Evolutionary conservation across 73 alveolate species (phyloP).

Genomic region (Blepharisma stoltei): DNA sequence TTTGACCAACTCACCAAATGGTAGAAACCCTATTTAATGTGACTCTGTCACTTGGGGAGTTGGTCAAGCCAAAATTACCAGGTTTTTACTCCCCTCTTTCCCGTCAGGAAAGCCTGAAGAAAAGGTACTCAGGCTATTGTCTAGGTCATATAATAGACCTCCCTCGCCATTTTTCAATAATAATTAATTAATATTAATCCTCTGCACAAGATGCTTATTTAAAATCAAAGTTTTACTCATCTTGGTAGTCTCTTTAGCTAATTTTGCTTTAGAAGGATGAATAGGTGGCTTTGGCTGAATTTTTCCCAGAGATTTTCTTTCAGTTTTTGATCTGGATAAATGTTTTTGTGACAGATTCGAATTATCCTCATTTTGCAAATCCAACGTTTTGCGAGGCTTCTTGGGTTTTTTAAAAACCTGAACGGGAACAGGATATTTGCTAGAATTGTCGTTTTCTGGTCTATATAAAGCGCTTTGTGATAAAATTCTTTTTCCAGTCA

Average conservation of each 20-base stretch:
- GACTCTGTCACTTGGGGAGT: too few species aligned
- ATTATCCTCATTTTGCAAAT: background rate
- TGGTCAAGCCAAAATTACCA: too few species aligned
- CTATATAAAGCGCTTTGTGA: background rate
- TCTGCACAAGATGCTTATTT: too few species aligned
- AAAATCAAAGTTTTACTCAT: background rate
- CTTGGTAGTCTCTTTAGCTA: background rate
- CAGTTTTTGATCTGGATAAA: background rate
- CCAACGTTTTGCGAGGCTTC: background rate
- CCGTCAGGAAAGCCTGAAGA: too few species aligned
- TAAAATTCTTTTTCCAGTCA: background rate
- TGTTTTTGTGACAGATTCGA: too few species aligned
- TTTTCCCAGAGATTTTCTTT: background rate
- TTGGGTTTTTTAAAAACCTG: background rate
- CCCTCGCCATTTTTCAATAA: too few species aligned
- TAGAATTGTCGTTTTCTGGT: background rate
- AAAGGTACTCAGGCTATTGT: too few species aligned
- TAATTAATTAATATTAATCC: too few species aligned
- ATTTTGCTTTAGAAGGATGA: background rate
- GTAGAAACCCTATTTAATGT: too few species aligned
- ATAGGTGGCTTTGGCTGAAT: background rate
- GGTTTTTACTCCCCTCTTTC: too few species aligned
- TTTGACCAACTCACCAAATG: too few species aligned
- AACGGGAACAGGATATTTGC: background rate
- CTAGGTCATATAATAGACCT: too few species aligned